Evolutionary conservation across 2,329 filamentous ascomycete species (phyloP).

Genomic region (Dothidotthia symphoricarpi): DNA sequence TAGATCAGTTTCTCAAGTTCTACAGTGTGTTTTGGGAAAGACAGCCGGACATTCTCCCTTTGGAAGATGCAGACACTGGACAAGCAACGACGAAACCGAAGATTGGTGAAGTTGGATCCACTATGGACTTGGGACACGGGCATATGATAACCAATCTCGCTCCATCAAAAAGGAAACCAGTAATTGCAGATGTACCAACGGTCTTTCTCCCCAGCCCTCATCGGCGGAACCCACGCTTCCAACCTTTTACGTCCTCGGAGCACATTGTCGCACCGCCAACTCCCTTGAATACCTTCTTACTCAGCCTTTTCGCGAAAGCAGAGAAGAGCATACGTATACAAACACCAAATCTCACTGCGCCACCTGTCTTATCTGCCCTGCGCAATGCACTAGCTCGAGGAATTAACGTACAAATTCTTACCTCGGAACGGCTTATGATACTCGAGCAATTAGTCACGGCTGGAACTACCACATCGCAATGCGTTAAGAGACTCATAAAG

Average conservation of each 20-base stretch:
- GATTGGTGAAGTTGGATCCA: not conserved
- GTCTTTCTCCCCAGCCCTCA: conserved; percentile 73
- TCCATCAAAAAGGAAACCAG: conserved; percentile 1
- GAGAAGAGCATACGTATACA: conserved; percentile 63
- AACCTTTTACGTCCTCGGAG: conserved; percentile 36
- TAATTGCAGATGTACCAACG: conserved; percentile 46
- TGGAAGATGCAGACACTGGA: not conserved
- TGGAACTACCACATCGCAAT: conserved; percentile 68
- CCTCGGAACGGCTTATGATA: conserved; percentile 69
- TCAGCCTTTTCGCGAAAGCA: conserved; percentile 61
- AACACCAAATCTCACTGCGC: conserved; percentile 74
- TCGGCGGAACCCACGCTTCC: conserved; percentile 65
- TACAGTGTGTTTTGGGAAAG: conserved; percentile 67
- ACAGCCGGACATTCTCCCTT: conserved; percentile 9
- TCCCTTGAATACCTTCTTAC: conserved; percentile 65
- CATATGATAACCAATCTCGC: conserved; percentile 2
- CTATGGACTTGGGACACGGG: conserved; percentile 4
- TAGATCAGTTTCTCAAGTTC: conserved; percentile 63
- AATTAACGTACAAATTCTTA: conserved; percentile 66
- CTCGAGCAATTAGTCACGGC: conserved; percentile 79
- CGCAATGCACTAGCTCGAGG: conserved; percentile 62
- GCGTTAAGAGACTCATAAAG: conserved; percentile 59
- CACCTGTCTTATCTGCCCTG: conserved; percentile 62
- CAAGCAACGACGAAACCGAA: not conserved
- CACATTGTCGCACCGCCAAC: conserved; percentile 61